Base-by-base conservation (phyloP, 805 yeast species). In the Pichia pseudocactophila region DNA sequence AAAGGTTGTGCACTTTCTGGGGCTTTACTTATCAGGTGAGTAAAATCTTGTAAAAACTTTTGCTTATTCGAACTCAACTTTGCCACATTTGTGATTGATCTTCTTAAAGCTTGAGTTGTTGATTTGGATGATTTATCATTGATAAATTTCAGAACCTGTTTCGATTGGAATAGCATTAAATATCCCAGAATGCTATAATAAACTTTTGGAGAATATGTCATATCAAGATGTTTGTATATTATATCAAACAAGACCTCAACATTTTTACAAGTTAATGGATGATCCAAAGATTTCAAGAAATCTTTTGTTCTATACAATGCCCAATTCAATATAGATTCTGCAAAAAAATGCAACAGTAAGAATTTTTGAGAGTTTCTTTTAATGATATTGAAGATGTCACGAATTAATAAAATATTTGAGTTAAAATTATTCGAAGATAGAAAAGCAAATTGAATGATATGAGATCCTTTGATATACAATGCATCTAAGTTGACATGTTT, bases 241-340 rank as follows among this genome's bases (percentile, higher is more conserved):
- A 54, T 50, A 30, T 68, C 73, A 48, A 68, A 67, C n/a, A 68
- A 43, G 0, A 50, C 30, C 18, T 64, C 69, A 6, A 62, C 61
- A 37, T 58, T 60, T 22, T 50, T 37, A 3, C 50, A 32, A 5
- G 57, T 28, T 1, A 37, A 17, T 5, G 41, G 20, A 34, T 45
- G 39, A 8, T 47, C 45, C 2, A 52, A 40, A 11, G 55, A 52
- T 20, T 54, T 56, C 15, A 66, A 40, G 45, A 63, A 75, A 39
- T 76, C 78, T 5, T 50, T 41, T 0, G 80, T 72, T 47, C 76
- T 63, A 11, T 75, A 63, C 42, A 69, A 52, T 2, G 73, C 62
- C 82, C 83, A 78, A 33, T 63, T 58, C 44, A 63, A 59, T 7
- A 76, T 48, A 3, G 74, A 57, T 38, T 68, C 67, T n/a, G 74